Base-by-base conservation (phyloP, 371 early-diverging fungal genomes). In the Saksenaea vasiformis region DNA sequence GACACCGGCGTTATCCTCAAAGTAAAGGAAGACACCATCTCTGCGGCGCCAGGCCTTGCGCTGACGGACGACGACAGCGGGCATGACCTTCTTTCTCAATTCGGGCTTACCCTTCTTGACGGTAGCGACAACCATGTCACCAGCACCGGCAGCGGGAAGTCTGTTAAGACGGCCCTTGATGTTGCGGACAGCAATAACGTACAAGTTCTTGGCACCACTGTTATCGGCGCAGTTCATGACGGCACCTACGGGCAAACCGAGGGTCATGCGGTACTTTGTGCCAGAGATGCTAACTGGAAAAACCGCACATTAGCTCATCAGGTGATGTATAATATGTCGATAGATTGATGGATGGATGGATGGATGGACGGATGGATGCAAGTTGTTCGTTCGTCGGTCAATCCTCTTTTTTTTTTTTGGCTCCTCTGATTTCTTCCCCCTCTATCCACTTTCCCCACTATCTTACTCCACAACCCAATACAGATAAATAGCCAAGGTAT, bases 51-150 rank as follows among this genome's bases (percentile, higher is more conserved):
- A 98, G 58, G 95, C 89, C 91, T 98, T 98, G 76, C 98, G 93
- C 87, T 99, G 99, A 70, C 99, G 96, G 67, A 99, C 91, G 69
- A 99, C 91, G 76, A 99, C 97, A 62, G 98, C 99, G 76, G 97
- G 96, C 90, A 95, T 94, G 70, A 99, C 93, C 90, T 98, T 99
- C 92, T 99, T 99, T 79, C 98, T 87, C 81, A 98, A 86, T 78
- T 99, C 99, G 64, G 98, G 98, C 91, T 98, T 98, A 72, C 99
- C 99, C 93, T 99, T 98, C 90, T 98, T 97, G 80, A 99, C 99
- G 66, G 99, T 96, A 70, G 97, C 97, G 68, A 99, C 90, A 65
- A 99, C 90, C 94, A 99, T 97, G 90, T 99, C 99, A 83, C 99
- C 99, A 66, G 95, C 95, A 86, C 98, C 97, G 79, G 98, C 99